phyloP scores from a whole-genome alignment of 1,139 yeast genomes.

The Sugiyamaella pinicola region DNA sequence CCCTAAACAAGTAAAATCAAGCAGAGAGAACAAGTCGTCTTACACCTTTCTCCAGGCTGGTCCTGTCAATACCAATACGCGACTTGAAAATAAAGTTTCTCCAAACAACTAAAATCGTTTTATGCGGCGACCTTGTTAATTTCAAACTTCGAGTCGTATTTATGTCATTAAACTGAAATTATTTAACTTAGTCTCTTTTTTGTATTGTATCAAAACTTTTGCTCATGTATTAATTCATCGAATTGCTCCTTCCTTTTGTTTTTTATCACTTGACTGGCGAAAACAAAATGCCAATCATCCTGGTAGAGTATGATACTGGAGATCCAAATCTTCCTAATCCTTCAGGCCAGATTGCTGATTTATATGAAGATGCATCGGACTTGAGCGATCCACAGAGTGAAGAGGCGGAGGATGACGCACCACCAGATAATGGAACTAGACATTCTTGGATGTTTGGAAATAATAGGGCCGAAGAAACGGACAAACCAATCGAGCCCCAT shows the following conservation, averaged over 20 bases:
- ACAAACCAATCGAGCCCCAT: background rate
- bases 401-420: background rate
- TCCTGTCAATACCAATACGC: constrained; percentile 11
- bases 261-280: background rate
- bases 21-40: background rate
- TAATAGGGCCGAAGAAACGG: too few species aligned
- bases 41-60: constrained; percentile 16
- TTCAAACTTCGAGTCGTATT: background rate
- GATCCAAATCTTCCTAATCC: constrained; percentile 16
- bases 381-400: constrained; percentile 4
- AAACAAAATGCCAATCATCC: constrained; percentile 1
- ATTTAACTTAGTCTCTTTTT: constrained; percentile 1
- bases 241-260: background rate
- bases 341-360: constrained; percentile 1
- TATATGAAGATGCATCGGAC: constrained; percentile 13
- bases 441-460: background rate
- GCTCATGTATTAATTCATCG: background rate
- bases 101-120: background rate
- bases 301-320: constrained; percentile 17
- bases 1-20: constrained; percentile 8
- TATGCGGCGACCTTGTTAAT: background rate
- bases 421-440: background rate
- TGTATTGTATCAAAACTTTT: background rate
- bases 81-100: constrained; percentile 9
- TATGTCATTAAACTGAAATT: background rate